These are phyloP conservation scores for Mycena polygramma DNA, from an alignment of 768 basidiomycete species.

Conservation along the genomic window DNA sequence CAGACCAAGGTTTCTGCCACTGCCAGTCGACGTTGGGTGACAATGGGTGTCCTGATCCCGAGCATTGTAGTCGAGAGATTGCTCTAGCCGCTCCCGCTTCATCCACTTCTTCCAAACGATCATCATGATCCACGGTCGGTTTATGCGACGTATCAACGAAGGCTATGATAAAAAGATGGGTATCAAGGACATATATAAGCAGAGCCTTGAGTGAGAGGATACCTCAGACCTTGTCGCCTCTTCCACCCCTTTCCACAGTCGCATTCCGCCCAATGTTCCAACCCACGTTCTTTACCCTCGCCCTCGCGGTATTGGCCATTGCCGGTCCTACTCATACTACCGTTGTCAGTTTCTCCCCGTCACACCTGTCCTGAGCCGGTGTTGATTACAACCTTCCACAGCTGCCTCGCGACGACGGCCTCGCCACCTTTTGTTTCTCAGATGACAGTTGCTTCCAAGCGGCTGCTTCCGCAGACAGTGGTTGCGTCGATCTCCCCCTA, in stretches of 20 bases:
- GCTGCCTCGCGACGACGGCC: conserved; percentile 21
- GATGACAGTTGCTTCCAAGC: conserved; percentile 31
- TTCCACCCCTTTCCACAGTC: not conserved
- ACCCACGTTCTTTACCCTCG: conserved; percentile 25
- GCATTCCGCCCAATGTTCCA: conserved; percentile 8
- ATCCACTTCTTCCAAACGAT: too few species aligned
- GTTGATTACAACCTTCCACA: not conserved
- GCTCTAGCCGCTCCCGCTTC: too few species aligned
- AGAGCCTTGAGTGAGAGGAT: too few species aligned
- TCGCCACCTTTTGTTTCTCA: conserved; percentile 26
- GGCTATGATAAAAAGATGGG: too few species aligned
- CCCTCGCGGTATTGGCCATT: conserved; percentile 17
- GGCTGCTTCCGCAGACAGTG: conserved; percentile 5
- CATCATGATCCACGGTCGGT: too few species aligned
- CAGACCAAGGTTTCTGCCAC: too few species aligned
- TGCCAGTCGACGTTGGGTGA: too few species aligned
- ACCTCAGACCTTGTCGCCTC: too few species aligned
- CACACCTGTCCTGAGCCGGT: not conserved
- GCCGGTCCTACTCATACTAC: conserved; percentile 17
- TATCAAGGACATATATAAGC: too few species aligned
- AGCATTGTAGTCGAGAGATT: too few species aligned
- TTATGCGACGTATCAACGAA: too few species aligned
- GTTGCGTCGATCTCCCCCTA: conserved; percentile 32
- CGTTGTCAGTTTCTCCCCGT: conserved; percentile 6
- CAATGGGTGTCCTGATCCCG: too few species aligned